These are phyloP conservation scores for Omphalotus olearius DNA, from an alignment of 1,284 basidiomycete genomes.

Conservation along the genomic window DNA sequence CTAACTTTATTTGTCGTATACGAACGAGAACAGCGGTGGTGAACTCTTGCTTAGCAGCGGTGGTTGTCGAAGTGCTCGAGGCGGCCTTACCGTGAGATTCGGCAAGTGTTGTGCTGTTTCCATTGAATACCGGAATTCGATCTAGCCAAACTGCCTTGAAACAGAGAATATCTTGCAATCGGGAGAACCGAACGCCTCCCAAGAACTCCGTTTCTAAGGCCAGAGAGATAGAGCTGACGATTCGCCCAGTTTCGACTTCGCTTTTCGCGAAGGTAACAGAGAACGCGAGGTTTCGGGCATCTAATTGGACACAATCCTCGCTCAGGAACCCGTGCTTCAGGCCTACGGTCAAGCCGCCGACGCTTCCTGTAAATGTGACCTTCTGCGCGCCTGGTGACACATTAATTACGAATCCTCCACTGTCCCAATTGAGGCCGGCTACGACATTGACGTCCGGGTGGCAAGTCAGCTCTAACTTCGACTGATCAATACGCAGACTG, in stretches of 20 bases:
- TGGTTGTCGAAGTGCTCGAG: slow-evolving; percentile 21
- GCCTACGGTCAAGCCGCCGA: slow-evolving; percentile 74
- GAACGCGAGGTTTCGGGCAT: slow-evolving; percentile 73
- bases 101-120: slow-evolving; percentile 24
- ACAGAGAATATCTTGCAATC: slow-evolving; percentile 81
- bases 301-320: slow-evolving; percentile 72
- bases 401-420: slow-evolving; percentile 82
- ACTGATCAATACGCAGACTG: slow-evolving; percentile 86
- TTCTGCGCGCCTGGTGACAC: slow-evolving; percentile 67
- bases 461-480: slow-evolving; percentile 80
- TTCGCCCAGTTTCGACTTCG: slow-evolving; percentile 29
- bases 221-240: slow-evolving; percentile 60
- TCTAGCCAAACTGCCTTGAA: slow-evolving; percentile 92
- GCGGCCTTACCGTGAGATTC: slow-evolving; percentile 18
- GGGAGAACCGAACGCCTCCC: slow-evolving; percentile 71
- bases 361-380: slow-evolving; percentile 71
- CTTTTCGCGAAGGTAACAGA: slow-evolving; percentile 61
- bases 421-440: slow-evolving; percentile 85
- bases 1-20: slow-evolving; percentile 66
- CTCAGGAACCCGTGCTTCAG: slow-evolving; percentile 80
- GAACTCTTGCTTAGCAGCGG: slow-evolving; percentile 40
- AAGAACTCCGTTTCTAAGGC: slow-evolving; percentile 75
- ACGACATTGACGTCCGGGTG: slow-evolving; percentile 87
- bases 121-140: slow-evolving; percentile 69
- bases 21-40: slow-evolving; percentile 62